Evolutionary conservation across 1,139 yeast species (phyloP).

Genomic region (Candida mesenterica): DNA sequence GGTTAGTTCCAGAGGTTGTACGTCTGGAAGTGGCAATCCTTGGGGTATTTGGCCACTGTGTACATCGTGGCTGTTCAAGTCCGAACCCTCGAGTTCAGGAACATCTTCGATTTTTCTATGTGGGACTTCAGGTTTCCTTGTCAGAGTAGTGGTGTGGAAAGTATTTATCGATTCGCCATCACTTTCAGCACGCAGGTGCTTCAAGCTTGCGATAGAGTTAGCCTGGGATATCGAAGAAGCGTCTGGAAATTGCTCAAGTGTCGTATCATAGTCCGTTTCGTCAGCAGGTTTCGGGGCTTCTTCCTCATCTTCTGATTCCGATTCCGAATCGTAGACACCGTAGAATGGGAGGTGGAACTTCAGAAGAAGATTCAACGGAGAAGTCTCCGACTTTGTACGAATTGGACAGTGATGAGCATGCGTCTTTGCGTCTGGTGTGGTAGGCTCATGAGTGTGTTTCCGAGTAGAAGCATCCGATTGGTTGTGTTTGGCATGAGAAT

Average conservation of each 20-base stretch:
- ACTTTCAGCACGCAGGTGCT: conserved; percentile 1
- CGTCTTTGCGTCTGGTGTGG: background rate
- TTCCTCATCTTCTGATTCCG: conserved; percentile 8
- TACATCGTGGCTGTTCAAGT: too few relatives aligned
- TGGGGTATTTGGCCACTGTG: too few relatives aligned
- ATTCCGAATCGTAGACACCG: conserved; percentile 12
- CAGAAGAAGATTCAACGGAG: conserved; percentile 1
- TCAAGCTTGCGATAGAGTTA: background rate
- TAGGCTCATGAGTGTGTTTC: too few relatives aligned
- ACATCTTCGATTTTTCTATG: background rate
- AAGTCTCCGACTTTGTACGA: background rate
- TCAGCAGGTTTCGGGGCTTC: background rate
- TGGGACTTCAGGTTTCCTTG: background rate
- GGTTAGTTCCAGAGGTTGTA: conserved; percentile 15
- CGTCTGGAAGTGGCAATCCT: too few relatives aligned
- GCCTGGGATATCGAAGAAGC: too few relatives aligned
- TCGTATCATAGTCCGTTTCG: background rate
- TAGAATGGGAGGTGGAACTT: conserved; percentile 10
- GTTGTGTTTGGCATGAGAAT: too few relatives aligned
- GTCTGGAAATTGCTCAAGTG: too few relatives aligned
- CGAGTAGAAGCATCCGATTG: too few relatives aligned
- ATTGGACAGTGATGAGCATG: too few relatives aligned
- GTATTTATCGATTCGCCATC: conserved; percentile 8
- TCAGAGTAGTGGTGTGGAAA: conserved; percentile 9
- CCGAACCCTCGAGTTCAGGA: background rate